These are phyloP conservation scores for Durio zibethinus DNA, from an alignment of 345 rosid genomes.

Conservation along the genomic window DNA sequence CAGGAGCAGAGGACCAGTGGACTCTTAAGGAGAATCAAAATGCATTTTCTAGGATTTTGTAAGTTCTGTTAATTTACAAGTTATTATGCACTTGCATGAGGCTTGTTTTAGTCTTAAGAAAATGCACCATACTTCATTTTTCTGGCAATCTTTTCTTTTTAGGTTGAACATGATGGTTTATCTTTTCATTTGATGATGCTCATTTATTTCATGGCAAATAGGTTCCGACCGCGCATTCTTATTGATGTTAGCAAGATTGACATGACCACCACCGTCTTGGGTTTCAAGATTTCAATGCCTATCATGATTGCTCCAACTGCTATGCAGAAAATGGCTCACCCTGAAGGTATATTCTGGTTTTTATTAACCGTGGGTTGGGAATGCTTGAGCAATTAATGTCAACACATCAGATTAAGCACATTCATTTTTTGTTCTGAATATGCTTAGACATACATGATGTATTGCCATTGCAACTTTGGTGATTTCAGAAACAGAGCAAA, in stretches of 20 bases:
- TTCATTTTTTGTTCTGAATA: not conserved
- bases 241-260: constrained; percentile 87
- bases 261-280: constrained; percentile 65
- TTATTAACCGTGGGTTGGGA: not conserved
- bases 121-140: not conserved
- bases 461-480: not conserved
- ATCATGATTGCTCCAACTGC: constrained; percentile 97
- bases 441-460: not conserved
- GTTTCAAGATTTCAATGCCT: constrained; percentile 91
- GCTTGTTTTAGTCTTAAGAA: not conserved
- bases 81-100: not conserved
- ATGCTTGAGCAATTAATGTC: not conserved
- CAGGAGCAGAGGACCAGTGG: constrained; percentile 99
- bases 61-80: constrained; percentile 19
- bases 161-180: not conserved
- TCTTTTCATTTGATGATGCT: not conserved
- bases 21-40: constrained; percentile 78
- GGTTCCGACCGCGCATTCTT: constrained; percentile 90
- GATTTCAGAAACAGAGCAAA: not conserved
- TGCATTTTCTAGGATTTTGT: constrained; percentile 89
- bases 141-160: not conserved
- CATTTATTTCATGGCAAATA: constrained; percentile 21
- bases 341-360: constrained; percentile 49
- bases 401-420: not conserved
- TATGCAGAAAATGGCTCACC: constrained; percentile 99